A percentile compares a stretch with the other conserved stretches of the same genome.
Evolutionary conservation across 2,329 filamentous ascomycete species (phyloP).

Genomic region (Calonectria henricotiae): DNA sequence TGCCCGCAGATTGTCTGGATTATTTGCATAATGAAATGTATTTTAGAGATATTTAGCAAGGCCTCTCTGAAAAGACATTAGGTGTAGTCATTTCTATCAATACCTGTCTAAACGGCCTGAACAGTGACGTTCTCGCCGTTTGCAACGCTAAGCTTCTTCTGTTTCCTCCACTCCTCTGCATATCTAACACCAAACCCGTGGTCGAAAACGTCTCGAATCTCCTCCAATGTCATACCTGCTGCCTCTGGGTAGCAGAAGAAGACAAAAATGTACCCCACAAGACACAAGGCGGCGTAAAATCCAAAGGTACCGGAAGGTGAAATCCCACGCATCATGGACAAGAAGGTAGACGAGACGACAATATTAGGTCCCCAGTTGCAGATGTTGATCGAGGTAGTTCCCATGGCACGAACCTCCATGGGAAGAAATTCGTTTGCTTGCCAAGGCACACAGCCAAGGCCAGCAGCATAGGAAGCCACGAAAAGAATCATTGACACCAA

Average conservation of each 20-base stretch:
- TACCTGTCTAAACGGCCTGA: neutral
- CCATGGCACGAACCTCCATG: constrained; percentile 63
- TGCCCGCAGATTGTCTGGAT: neutral
- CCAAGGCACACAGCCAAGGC: constrained; percentile 46
- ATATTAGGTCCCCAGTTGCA: constrained; percentile 62
- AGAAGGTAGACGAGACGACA: constrained; percentile 40
- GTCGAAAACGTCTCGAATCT: constrained; percentile 65
- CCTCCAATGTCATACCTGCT: constrained; percentile 68
- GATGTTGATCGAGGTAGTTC: constrained; percentile 64
- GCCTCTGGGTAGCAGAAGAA: constrained; percentile 68
- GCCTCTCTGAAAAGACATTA: neutral
- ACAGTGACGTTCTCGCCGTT: neutral
- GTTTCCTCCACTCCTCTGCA: constrained; percentile 43
- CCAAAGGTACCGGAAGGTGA: constrained; percentile 42
- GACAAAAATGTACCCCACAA: constrained; percentile 54
- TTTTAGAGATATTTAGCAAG: neutral
- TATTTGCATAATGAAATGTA: neutral
- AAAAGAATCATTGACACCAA: constrained; percentile 47
- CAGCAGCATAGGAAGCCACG: constrained; percentile 48
- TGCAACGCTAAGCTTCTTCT: constrained; percentile 33
- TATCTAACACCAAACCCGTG: constrained; percentile 62
- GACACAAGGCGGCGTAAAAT: constrained; percentile 40
- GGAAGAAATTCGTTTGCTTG: constrained; percentile 48
- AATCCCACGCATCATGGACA: constrained; percentile 45
- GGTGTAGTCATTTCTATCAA: neutral